Conservation (phyloP, 176 grass and related monocot species). For the Phragmites australis region DNA sequence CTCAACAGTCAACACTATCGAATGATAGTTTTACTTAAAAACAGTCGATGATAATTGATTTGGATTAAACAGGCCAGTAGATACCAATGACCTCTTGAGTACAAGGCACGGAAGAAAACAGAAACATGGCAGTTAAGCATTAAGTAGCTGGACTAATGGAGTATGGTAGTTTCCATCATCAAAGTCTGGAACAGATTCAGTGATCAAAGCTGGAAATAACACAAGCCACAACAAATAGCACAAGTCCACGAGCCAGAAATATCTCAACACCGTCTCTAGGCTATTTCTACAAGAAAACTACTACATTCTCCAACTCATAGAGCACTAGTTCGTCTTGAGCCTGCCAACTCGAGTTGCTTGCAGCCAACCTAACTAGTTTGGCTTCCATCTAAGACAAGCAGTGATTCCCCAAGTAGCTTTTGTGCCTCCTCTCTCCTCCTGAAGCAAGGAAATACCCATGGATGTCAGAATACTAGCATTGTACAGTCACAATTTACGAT, state of each 20-base stretch:
- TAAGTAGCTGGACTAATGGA: background rate
- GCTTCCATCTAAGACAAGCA: conserved; percentile 64
- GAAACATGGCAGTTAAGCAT: background rate
- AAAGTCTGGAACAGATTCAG: background rate
- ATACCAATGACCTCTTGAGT: background rate
- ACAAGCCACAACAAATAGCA: background rate
- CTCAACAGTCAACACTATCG: no score
- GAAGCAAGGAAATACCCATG: conserved; percentile 33
- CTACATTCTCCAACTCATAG: no score
- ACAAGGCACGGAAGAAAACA: background rate
- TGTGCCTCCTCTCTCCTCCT: conserved; percentile 95
- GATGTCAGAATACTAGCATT: conserved; percentile 12
- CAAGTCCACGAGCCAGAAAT: conserved; percentile 1
- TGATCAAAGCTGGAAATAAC: conserved; percentile 7
- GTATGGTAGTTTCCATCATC: background rate
- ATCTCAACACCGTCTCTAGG: background rate
- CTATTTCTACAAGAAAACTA: background rate
- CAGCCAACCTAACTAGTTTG: conserved; percentile 17
- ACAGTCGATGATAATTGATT: background rate
- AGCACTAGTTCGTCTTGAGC: background rate
- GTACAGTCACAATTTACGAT: conserved; percentile 24
- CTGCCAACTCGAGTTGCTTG: background rate
- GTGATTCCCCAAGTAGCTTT: conserved; percentile 68
- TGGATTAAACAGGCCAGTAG: background rate
- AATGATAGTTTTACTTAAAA: background rate